A percentile compares a stretch with the other conserved stretches of the same genome.
Evolutionary conservation across 805 yeast species (phyloP).

Genomic region (Yamadazyma laniorum): DNA sequence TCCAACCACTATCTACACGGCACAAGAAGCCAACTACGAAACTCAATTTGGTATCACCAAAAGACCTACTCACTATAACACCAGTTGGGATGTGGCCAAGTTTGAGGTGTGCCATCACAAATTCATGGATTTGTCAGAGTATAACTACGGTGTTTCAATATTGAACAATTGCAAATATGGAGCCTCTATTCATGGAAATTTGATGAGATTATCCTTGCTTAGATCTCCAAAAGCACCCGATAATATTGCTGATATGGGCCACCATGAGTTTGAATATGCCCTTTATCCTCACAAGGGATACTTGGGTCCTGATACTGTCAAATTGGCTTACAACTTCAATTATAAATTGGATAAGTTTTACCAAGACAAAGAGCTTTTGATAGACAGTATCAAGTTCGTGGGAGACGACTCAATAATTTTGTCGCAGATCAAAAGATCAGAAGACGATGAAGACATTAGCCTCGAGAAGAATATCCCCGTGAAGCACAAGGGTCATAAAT

Average conservation of each 20-base stretch:
- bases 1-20: slow-evolving; percentile 78
- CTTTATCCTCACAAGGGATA: slow-evolving; percentile 78
- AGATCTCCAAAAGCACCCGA: slow-evolving; percentile 96
- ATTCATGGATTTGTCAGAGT: slow-evolving; percentile 88
- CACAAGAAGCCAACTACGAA: slow-evolving; percentile 75
- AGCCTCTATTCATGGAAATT: slow-evolving; percentile 88
- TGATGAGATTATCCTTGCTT: slow-evolving; percentile 79
- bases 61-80: slow-evolving; percentile 92
- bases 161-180: slow-evolving; percentile 89
- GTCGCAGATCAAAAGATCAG: slow-evolving; percentile 82
- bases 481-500: slow-evolving; percentile 38
- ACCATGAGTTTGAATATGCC: slow-evolving; percentile 79
- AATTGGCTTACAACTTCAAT: slow-evolving; percentile 78
- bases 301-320: slow-evolving; percentile 62
- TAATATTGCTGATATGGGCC: slow-evolving; percentile 91
- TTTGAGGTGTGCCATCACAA: slow-evolving; percentile 95
- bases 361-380: slow-evolving; percentile 11
- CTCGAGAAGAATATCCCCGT: slow-evolving; percentile 46
- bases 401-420: slow-evolving; percentile 57
- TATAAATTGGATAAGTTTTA: slow-evolving; percentile 28
- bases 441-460: slow-evolving; percentile 66
- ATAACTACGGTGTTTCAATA: slow-evolving; percentile 80
- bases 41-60: slow-evolving; percentile 91
- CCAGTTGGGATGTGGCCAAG: slow-evolving; percentile 95
- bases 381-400: slow-evolving; percentile 36